phyloP scores from a whole-genome alignment of 805 yeast species.

The Kodamaea lidongshanica region DNA sequence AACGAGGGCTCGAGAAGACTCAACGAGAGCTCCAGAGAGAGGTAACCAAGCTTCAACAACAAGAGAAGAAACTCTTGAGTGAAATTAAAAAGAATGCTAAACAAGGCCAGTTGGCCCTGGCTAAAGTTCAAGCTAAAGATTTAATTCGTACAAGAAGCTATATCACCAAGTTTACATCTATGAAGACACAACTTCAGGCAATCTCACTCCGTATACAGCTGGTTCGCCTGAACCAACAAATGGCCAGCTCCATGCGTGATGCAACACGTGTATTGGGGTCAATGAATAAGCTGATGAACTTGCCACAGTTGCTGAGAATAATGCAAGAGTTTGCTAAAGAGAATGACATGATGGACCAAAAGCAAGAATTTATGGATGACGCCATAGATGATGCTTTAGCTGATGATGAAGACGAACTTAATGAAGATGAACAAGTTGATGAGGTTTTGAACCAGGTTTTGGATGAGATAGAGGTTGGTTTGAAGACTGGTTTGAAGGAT shows the following conservation, averaged over 20 bases:
- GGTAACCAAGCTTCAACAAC: constrained; percentile 75
- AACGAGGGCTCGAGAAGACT: constrained; percentile 88
- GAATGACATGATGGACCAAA: constrained; percentile 95
- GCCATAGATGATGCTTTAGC: constrained; percentile 96
- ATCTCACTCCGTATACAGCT: constrained; percentile 87
- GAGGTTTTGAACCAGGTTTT: constrained; percentile 86
- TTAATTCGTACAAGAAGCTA: constrained; percentile 80
- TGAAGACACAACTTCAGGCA: constrained; percentile 95
- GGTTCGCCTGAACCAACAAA: constrained; percentile 88
- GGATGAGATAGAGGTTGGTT: constrained; percentile 93
- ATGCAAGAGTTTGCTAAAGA: constrained; percentile 95
- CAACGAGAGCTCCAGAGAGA: constrained; percentile 92
- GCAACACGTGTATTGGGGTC: constrained; percentile 81
- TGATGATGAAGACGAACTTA: constrained; percentile 64
- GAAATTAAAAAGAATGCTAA: constrained; percentile 93
- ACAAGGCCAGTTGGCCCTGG: constrained; percentile 79
- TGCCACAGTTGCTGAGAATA: constrained; percentile 81
- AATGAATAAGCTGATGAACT: constrained; percentile 85
- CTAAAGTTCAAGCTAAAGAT: constrained; percentile 94
- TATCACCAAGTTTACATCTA: constrained; percentile 79
- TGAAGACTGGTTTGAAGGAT: constrained; percentile 45
- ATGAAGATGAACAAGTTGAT: constrained; percentile 83
- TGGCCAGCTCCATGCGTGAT: constrained; percentile 91
- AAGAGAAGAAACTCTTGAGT: constrained; percentile 77
- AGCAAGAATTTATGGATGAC: constrained; percentile 98